Percentiles rank a stretch among this genome's conserved stretches.
phyloP scores from a whole-genome alignment of 2,329 filamentous ascomycete species.

The Cordyceps cicadae region DNA sequence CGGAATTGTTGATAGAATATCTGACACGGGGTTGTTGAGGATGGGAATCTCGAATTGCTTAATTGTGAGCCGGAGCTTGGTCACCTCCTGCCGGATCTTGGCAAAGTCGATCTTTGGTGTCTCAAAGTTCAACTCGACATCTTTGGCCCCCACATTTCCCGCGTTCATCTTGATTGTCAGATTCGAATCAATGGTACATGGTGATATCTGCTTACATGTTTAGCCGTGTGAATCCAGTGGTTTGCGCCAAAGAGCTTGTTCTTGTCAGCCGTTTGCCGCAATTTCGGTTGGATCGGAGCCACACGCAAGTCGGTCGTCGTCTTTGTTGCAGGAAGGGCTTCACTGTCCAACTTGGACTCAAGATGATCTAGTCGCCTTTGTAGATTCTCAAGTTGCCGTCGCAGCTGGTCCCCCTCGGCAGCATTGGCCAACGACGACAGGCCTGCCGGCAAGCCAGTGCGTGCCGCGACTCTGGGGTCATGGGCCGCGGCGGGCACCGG shows the following conservation, averaged over 20 bases:
- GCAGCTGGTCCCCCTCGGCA: background rate
- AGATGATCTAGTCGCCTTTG: background rate
- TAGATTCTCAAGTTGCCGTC: background rate
- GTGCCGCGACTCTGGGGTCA: background rate
- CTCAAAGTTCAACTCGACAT: constrained; percentile 8
- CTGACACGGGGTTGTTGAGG: background rate
- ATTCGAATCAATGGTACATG: background rate
- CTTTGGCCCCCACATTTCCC: background rate
- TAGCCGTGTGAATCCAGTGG: constrained; percentile 6
- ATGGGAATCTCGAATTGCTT: constrained; percentile 5
- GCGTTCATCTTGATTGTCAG: background rate
- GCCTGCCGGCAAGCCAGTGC: background rate
- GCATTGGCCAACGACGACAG: background rate
- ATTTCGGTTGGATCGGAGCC: background rate
- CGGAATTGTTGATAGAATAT: background rate
- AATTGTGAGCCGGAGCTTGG: background rate
- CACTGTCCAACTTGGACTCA: background rate
- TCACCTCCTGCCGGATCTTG: background rate
- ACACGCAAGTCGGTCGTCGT: background rate
- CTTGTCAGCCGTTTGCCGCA: constrained; percentile 1
- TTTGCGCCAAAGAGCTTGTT: constrained; percentile 8
- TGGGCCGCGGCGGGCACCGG: background rate
- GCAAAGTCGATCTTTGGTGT: constrained; percentile 8
- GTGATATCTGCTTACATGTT: background rate
- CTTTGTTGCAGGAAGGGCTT: background rate